Evolutionary conservation across 768 basidiomycete species (phyloP).

Genomic region (Leucocoprinus leucothites): DNA sequence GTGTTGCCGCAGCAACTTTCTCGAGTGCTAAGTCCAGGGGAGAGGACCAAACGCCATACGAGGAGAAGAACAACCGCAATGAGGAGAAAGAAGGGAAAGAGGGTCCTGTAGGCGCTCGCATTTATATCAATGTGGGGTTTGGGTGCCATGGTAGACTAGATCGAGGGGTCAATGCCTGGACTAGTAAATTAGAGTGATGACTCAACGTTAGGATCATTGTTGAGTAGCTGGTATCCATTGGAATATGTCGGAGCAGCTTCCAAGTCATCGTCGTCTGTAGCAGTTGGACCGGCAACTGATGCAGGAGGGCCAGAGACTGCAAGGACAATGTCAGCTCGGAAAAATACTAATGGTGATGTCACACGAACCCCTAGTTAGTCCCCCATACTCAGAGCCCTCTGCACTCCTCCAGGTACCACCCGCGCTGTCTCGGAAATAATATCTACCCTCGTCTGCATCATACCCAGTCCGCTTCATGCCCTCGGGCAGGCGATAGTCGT

Average conservation of each 20-base stretch:
- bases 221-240: conserved; percentile 58
- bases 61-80: conserved; percentile 61
- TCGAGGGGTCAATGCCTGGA: neutral
- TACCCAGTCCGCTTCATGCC: conserved; percentile 72
- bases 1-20: conserved; percentile 39
- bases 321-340: conserved; percentile 1
- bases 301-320: conserved; percentile 29
- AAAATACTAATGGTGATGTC: neutral
- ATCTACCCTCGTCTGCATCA: conserved; percentile 66
- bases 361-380: conserved; percentile 44
- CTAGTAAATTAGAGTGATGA: neutral
- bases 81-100: conserved; percentile 73
- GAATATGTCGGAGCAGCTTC: conserved; percentile 51
- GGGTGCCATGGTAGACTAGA: conserved; percentile 26
- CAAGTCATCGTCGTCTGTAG: conserved; percentile 37
- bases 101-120: conserved; percentile 50
- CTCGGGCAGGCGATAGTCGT: conserved; percentile 49
- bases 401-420: conserved; percentile 57
- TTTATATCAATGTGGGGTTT: conserved; percentile 27
- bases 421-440: conserved; percentile 57
- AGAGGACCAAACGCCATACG: conserved; percentile 56
- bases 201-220: conserved; percentile 43
- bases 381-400: conserved; percentile 62
- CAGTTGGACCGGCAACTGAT: conserved; percentile 12
- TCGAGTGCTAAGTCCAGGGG: conserved; percentile 34